Evolutionary conservation across 805 yeast genomes (phyloP).

Genomic region (Candida germanica): DNA sequence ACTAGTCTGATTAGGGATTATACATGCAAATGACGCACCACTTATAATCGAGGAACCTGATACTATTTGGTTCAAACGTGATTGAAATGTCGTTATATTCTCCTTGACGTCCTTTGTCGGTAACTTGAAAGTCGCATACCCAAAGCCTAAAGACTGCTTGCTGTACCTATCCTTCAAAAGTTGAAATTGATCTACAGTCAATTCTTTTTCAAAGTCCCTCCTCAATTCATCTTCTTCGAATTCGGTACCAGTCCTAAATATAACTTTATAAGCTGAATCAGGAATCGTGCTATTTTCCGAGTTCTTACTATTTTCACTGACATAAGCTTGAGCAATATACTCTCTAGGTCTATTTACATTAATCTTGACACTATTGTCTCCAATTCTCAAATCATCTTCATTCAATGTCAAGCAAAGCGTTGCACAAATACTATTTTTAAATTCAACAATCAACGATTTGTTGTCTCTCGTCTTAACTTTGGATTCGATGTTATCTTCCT

Average conservation of each 20-base stretch:
- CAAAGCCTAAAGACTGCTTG: slow-evolving; percentile 54
- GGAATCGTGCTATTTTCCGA: slow-evolving; percentile 1
- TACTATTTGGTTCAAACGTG: background rate
- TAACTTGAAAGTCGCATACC: slow-evolving; percentile 46
- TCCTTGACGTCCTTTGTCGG: slow-evolving; percentile 14
- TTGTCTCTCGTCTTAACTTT: slow-evolving; percentile 37
- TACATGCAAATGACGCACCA: slow-evolving; percentile 22
- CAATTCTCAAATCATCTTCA: slow-evolving; percentile 15
- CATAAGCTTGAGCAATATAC: slow-evolving; percentile 14
- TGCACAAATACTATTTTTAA: slow-evolving; percentile 50
- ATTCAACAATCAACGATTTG: slow-evolving; percentile 45
- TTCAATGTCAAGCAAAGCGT: slow-evolving; percentile 50
- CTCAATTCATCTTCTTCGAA: slow-evolving; percentile 38
- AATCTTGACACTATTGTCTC: slow-evolving; percentile 19
- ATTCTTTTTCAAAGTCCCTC: slow-evolving; percentile 30
- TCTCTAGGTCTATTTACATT: slow-evolving; percentile 13
- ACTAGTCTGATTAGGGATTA: slow-evolving; percentile 25
- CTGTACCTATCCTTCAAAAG: slow-evolving; percentile 47
- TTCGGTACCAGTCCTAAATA: slow-evolving; percentile 9
- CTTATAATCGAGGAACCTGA: slow-evolving; percentile 1
- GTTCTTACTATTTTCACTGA: slow-evolving; percentile 8
- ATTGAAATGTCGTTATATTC: slow-evolving; percentile 12
- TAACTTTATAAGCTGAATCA: slow-evolving; percentile 14
- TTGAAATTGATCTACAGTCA: slow-evolving; percentile 33
- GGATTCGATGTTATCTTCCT: slow-evolving; percentile 27